Evolutionary conservation across 2,329 filamentous ascomycete species (phyloP), one percentile per base, ranked within the genome.

Genomic region (Colletotrichum lupini): DNA sequence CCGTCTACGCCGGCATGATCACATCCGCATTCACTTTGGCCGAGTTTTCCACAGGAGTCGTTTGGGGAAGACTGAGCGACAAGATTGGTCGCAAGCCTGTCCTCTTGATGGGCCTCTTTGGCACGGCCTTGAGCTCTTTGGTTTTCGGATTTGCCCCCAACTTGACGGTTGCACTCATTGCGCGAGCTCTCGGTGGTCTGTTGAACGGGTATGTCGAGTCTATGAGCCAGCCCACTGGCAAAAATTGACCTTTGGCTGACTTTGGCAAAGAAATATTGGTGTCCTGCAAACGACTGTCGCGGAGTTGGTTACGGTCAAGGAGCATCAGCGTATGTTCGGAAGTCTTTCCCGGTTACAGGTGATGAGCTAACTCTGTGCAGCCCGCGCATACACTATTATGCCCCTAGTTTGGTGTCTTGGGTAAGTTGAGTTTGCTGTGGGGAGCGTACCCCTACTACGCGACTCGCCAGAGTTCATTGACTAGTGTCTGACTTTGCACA

Each of bases 351-450:
- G 42, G 59, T 49, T 61, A 67, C 71, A 67, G 58, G 30, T 58
- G 12, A 28, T 5, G 56, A 24, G 68, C 79, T 82, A 76, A 85
- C 78, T 58, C 56, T 62, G 67, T 66, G 71, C 74, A 95, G 93
- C 95, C 77, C 94, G 94, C 78, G 97, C 96, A 62, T 99, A 97
- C 84, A 95, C 96, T 14, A 95, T 98, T 77, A 98, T 99, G 95
- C 97, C 97, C 7, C 95, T 98, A 81, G 94, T 98, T 30, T 99
- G 97, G 97, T 98, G 95, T 81, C 89, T 99, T 79, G 97, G 97
- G 87, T 94, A 86, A 84, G 87, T 84, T 61, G n/a, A 52, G 3
- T 5, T 14, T 62, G 11, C 12, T 62, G 11, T 30, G 22, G 24
- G 55, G 68, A 53, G 59, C 26, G 26, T 22, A 52, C 24, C 42